Evolutionary conservation across 2,329 filamentous ascomycete genomes (phyloP).

Genomic region (Colletotrichum simmondsii): DNA sequence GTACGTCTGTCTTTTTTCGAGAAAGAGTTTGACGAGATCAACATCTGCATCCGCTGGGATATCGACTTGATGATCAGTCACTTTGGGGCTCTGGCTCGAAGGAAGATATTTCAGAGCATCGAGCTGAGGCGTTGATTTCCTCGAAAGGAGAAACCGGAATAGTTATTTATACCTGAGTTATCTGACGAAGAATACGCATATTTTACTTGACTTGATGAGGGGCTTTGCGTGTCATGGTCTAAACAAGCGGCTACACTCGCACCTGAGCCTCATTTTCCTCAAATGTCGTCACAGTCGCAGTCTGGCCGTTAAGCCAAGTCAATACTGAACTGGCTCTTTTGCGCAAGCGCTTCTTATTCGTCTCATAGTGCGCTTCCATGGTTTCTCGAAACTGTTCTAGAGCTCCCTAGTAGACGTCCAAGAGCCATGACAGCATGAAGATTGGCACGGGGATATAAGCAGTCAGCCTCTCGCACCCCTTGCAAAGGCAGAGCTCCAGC

Average conservation of each 20-base stretch:
- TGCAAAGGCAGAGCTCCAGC: constrained; percentile 26
- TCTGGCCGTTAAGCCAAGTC: neutral
- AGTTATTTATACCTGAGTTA: neutral
- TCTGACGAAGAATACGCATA: neutral
- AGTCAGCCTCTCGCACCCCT: neutral
- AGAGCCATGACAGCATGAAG: neutral
- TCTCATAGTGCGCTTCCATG: constrained; percentile 4
- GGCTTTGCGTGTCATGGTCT: neutral
- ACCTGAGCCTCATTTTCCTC: neutral
- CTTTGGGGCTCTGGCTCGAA: neutral
- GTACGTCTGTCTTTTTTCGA: neutral
- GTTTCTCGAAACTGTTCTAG: neutral
- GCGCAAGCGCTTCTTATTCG: neutral
- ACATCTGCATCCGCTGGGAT: neutral
- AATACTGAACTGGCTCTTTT: too few relatives aligned
- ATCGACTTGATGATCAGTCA: neutral
- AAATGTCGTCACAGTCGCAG: neutral
- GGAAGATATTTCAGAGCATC: neutral
- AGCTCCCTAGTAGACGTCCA: neutral
- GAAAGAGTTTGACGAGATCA: neutral
- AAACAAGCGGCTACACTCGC: neutral
- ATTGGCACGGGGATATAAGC: neutral
- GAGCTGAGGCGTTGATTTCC: neutral
- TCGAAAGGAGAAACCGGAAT: neutral
- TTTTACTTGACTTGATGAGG: neutral